phyloP scores from a whole-genome alignment of 495 filamentous ascomycete genomes.

The Aspergillus nidulans region DNA sequence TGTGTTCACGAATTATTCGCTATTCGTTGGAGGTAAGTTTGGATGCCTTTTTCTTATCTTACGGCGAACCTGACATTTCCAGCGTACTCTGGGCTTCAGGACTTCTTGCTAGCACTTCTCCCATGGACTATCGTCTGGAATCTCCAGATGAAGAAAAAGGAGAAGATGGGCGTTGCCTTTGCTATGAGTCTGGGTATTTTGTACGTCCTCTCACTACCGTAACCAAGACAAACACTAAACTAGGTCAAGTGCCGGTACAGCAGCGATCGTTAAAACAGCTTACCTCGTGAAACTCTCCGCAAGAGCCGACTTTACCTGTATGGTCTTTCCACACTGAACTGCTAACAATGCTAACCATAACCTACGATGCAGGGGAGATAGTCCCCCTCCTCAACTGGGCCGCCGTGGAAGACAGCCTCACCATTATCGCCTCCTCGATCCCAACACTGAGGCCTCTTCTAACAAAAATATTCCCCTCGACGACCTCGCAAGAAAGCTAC shows the following conservation, averaged over 20 bases:
- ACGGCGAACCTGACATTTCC: background rate
- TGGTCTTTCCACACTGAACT: background rate
- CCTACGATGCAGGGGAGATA: constrained; percentile 11
- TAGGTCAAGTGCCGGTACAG: constrained; percentile 12
- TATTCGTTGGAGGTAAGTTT: constrained; percentile 19
- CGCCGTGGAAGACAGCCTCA: constrained; percentile 22
- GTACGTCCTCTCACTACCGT: constrained; percentile 6
- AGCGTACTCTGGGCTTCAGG: constrained; percentile 26
- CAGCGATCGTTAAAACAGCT: constrained; percentile 26
- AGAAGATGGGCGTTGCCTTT: constrained; percentile 21
- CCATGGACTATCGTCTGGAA: constrained; percentile 25
- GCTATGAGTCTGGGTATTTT: constrained; percentile 27
- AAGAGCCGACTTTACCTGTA: constrained; percentile 24
- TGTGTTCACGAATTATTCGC: constrained; percentile 19
- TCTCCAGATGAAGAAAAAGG: constrained; percentile 23
- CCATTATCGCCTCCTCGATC: constrained; percentile 24
- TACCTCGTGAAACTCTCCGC: constrained; percentile 14
- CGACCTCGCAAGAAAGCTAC: constrained; percentile 7
- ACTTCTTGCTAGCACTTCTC: constrained; percentile 24
- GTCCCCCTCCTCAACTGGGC: constrained; percentile 19
- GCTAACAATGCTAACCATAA: background rate
- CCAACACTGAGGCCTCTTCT: constrained; percentile 16
- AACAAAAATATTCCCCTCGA: background rate
- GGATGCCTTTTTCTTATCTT: background rate
- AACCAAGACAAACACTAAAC: background rate